Conservation (phyloP, 306 rosid species). For the Malus asiatica region DNA sequence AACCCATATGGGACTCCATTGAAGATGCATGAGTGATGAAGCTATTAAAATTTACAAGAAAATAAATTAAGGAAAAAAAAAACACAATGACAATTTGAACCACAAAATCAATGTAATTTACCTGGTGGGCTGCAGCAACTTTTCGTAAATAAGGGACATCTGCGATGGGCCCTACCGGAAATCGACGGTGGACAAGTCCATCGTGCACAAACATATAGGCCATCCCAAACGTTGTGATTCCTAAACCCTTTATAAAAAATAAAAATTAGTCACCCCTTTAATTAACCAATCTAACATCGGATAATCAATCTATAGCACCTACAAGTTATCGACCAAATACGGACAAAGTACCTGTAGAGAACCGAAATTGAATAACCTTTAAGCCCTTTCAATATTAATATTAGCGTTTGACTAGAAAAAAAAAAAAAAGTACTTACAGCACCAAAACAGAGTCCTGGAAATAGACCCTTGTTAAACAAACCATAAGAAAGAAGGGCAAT, state of each 20-base stretch:
- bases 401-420: not conserved
- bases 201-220: slow-evolving; percentile 98
- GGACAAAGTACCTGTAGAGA: too few relatives aligned
- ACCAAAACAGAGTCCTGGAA: slow-evolving; percentile 82
- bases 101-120: slow-evolving; percentile 6
- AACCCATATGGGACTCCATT: slow-evolving; percentile 81
- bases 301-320: too few relatives aligned
- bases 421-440: slow-evolving; percentile 43
- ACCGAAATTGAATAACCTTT: too few relatives aligned
- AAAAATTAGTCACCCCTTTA: too few relatives aligned
- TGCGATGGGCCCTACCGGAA: slow-evolving; percentile 88
- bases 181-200: slow-evolving; percentile 81
- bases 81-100: too few relatives aligned
- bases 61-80: not conserved
- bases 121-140: slow-evolving; percentile 88
- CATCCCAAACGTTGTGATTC: slow-evolving; percentile 81
- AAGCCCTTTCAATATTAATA: too few relatives aligned
- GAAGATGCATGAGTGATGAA: slow-evolving; percentile 71
- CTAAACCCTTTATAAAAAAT: slow-evolving; percentile 51
- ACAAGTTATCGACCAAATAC: too few relatives aligned
- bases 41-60: slow-evolving; percentile 17
- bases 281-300: too few relatives aligned
- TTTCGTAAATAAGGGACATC: slow-evolving; percentile 70
- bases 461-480: slow-evolving; percentile 47
- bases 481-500: slow-evolving; percentile 70